These are phyloP conservation scores for Apophysomyces ossiformis DNA, from an alignment of 371 early-diverging fungal species.

Conservation along the genomic window DNA sequence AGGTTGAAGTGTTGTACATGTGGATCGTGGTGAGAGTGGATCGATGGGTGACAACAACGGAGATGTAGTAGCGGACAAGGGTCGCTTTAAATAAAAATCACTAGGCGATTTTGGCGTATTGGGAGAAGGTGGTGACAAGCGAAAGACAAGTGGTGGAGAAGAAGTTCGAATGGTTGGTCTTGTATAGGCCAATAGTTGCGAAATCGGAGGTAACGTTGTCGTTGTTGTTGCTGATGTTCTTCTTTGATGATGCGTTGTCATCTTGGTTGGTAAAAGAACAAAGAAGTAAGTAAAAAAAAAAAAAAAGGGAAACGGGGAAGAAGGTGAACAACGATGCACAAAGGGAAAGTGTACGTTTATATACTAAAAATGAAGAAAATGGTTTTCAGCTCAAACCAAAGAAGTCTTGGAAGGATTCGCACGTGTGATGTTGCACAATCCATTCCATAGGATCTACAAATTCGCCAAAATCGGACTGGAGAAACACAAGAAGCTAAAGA, in stretches of 20 bases:
- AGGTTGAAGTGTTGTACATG: neutral
- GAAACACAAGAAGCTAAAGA: neutral
- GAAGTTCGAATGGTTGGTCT: conserved; percentile 20
- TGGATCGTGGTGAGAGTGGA: conserved; percentile 3
- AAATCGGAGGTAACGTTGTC: neutral
- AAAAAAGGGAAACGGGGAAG: conserved; percentile 13
- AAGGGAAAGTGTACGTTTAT: no score
- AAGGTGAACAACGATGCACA: conserved; percentile 2
- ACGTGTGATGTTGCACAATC: neutral
- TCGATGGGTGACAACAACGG: conserved; percentile 5
- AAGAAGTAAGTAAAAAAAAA: conserved; percentile 19
- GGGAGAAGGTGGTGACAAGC: conserved; percentile 14
- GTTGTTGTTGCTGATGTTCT: neutral
- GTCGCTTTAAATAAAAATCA: conserved; percentile 4
- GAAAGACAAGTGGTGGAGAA: conserved; percentile 16
- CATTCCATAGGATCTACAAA: neutral
- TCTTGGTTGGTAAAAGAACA: neutral
- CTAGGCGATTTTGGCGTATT: conserved; percentile 12
- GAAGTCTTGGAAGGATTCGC: conserved; percentile 13
- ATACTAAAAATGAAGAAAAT: conserved; percentile 13
- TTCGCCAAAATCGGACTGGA: neutral
- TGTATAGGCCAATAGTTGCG: neutral
- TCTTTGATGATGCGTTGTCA: no score
- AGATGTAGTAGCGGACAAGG: conserved; percentile 11
- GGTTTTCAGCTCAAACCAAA: conserved; percentile 3